Evolutionary conservation across 345 rosid genomes (phyloP).

Genomic region (Carallia brachiata): DNA sequence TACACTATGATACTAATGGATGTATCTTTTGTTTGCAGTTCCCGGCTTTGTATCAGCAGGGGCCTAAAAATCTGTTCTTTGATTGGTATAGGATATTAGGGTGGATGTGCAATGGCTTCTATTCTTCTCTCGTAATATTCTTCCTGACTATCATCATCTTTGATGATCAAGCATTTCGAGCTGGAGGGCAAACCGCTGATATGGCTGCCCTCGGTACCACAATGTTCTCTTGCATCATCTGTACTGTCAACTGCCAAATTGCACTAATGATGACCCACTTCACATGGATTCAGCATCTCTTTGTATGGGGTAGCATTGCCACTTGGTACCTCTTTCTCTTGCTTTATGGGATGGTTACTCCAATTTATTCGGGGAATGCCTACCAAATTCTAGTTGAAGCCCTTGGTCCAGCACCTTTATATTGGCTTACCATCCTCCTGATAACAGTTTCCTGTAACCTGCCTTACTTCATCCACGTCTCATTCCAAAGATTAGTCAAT

Average conservation of each 20-base stretch:
- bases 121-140: slow-evolving; percentile 69
- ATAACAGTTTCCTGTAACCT: slow-evolving; percentile 63
- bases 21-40: slow-evolving; percentile 46
- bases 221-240: slow-evolving; percentile 91
- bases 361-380: slow-evolving; percentile 54
- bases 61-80: slow-evolving; percentile 78
- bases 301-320: slow-evolving; percentile 87
- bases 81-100: slow-evolving; percentile 89
- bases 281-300: slow-evolving; percentile 92
- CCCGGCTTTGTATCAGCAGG: slow-evolving; percentile 97
- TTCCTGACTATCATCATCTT: slow-evolving; percentile 67
- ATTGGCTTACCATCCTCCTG: slow-evolving; percentile 68
- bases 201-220: slow-evolving; percentile 85
- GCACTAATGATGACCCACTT: slow-evolving; percentile 90
- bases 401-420: slow-evolving; percentile 77
- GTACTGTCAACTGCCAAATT: slow-evolving; percentile 88
- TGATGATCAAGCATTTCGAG: slow-evolving; percentile 66
- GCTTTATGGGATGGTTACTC: slow-evolving; percentile 61
- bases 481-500: slow-evolving; percentile 70
- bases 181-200: slow-evolving; percentile 77
- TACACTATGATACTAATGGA: slow-evolving; percentile 2
- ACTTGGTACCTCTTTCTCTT: slow-evolving; percentile 77
- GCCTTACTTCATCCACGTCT: slow-evolving; percentile 59
- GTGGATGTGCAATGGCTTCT: slow-evolving; percentile 91
- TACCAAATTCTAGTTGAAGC: slow-evolving; percentile 69